Conservation (phyloP, 257 asterid species). For the Prunella vulgaris region DNA sequence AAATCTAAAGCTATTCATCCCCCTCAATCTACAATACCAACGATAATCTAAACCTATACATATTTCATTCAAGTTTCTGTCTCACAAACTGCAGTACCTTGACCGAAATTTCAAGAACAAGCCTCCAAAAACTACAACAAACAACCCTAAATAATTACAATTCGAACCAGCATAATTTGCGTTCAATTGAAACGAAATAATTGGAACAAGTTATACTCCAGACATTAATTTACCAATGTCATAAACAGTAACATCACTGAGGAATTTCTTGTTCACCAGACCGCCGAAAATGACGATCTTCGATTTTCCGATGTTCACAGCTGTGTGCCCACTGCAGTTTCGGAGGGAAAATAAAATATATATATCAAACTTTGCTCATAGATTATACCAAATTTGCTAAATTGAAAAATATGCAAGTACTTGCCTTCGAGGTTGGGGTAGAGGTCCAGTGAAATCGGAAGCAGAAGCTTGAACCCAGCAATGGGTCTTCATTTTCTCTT, state of each 20-base stretch:
- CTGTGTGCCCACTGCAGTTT: conserved; percentile 79
- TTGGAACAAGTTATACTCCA: background rate
- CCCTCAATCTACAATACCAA: background rate
- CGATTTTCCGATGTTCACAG: conserved; percentile 87
- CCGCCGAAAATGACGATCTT: conserved; percentile 90
- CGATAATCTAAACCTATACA: background rate
- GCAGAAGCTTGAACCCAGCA: conserved; percentile 89
- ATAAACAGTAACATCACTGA: conserved; percentile 63
- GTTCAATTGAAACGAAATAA: background rate
- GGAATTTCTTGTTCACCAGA: conserved; percentile 75
- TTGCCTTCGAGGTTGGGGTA: conserved; percentile 85
- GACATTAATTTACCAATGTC: conserved; percentile 57
- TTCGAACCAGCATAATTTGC: background rate
- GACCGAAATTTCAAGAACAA: background rate
- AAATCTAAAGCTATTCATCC: background rate
- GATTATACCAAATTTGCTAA: background rate
- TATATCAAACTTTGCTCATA: conserved; percentile 1
- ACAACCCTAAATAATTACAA: background rate
- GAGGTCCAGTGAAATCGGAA: conserved; percentile 70
- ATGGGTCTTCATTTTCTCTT: conserved; percentile 55
- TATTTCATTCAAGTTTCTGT: background rate
- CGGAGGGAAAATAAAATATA: background rate
- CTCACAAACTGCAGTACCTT: background rate
- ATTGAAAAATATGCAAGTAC: background rate
- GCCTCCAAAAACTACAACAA: background rate